Conservation (phyloP, 441 rosid species). For the Corymbia citriodora region DNA sequence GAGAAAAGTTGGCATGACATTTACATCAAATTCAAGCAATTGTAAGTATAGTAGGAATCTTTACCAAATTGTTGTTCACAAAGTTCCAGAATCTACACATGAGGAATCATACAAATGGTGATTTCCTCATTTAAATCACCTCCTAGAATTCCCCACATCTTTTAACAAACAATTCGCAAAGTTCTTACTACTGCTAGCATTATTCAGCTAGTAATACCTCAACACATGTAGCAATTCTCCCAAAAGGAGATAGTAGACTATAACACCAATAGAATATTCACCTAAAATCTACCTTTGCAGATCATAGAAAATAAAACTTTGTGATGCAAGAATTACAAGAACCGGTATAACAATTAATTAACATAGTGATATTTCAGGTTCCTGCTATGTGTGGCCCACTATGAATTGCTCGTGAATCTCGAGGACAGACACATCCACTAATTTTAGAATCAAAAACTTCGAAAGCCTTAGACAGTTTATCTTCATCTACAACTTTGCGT, state of each 20-base stretch:
- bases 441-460: accelerated
- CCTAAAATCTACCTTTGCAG: background rate
- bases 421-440: background rate
- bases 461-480: background rate
- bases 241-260: background rate
- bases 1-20: background rate
- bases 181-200: background rate
- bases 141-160: background rate
- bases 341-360: background rate
- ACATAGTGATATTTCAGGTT: background rate
- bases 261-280: background rate
- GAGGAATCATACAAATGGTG: background rate
- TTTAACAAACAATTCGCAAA: background rate
- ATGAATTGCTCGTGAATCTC: background rate
- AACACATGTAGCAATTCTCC: background rate
- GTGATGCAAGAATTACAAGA: background rate
- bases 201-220: background rate
- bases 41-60: background rate
- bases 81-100: background rate
- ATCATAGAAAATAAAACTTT: background rate
- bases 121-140: background rate
- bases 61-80: background rate
- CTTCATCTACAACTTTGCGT: background rate
- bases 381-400: background rate
- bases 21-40: background rate